Evolutionary conservation across 108 stramenopile species (phyloP), one percentile per base, ranked within the genome.

Genomic region (Bacterosira constricta): DNA sequence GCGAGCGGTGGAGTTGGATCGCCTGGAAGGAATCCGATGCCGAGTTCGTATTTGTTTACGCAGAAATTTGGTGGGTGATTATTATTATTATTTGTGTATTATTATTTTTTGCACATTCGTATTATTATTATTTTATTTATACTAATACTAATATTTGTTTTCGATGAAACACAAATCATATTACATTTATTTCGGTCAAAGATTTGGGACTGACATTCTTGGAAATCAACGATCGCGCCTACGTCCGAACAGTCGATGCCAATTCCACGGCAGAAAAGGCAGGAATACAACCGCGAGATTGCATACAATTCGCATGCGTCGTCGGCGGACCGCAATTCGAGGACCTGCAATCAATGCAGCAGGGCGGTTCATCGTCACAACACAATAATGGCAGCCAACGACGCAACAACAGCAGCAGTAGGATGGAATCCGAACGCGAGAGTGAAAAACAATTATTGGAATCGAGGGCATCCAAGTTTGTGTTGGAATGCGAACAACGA

Each of bases 281-380:
- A 21, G 93, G 93, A 25, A 79, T 94, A 8, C 69, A 74, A 39
- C 81, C 87, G 1, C 72, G 76, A 57, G 93, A 94, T 67, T 83
- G 85, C 55, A 69, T 94, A 4, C 93, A 94, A 75, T 91, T 86
- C 38, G 93, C 93, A 0, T 84, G 80, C 21, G 89, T 93, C 1
- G 65, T 88, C 18, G 83, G 75, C 30, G 78, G 78, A 13, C 64
- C 78, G 0, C 69, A 62, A 38, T 79, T 79, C 37, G 70, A 66
- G 20, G 29, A 79, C 36, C 15, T 79, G 26, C 31, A 60, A 49
- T 49, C 37, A 4, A 45, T 35, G 4, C 30, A 49, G 6, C 57
- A 58, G 35, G 10, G 37, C 5, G n/a, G n/a, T n/a, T n/a, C n/a
- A n/a, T n/a, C n/a, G n/a, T n/a, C n/a, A n/a, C n/a, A n/a, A n/a